Percentiles rank a stretch among this genome's conserved stretches.
Evolutionary conservation across 768 basidiomycete species (phyloP).

Genomic region (Leccinellum albellum): DNA sequence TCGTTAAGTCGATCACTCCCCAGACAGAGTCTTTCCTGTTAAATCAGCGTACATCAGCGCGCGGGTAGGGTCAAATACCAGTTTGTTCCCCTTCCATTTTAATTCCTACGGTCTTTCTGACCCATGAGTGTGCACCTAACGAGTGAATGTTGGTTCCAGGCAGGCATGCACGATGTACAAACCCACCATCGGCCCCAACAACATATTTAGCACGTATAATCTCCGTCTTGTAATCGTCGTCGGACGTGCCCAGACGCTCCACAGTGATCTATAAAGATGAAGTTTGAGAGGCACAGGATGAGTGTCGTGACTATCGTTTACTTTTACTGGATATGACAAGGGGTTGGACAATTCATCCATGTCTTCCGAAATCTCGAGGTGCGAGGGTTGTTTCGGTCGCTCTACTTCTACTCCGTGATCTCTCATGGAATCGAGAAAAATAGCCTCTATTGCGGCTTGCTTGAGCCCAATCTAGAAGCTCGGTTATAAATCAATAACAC

Average conservation of each 20-base stretch:
- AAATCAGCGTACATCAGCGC: neutral
- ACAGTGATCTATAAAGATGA: neutral
- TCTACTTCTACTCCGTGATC: neutral
- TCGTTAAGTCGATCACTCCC: neutral
- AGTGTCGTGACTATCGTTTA: neutral
- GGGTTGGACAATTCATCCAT: neutral
- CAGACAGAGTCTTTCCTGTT: neutral
- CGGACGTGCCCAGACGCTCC: neutral
- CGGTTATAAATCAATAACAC: neutral
- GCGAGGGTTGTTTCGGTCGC: neutral
- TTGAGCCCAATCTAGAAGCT: neutral
- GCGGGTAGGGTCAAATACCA: neutral
- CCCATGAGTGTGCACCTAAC: neutral
- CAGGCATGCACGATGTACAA: neutral
- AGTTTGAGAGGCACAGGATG: neutral
- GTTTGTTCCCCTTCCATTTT: neutral
- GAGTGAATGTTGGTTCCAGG: neutral
- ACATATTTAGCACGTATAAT: constrained; percentile 33
- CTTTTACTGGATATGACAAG: neutral
- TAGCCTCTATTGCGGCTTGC: neutral
- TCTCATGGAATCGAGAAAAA: neutral
- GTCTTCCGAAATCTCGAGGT: neutral
- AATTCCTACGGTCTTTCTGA: neutral
- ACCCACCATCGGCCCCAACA: constrained; percentile 35
- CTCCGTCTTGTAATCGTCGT: constrained; percentile 32